These are phyloP conservation scores for Quaeritorhiza haematococci DNA, from an alignment of 371 early-diverging fungal genomes.

Conservation along the genomic window DNA sequence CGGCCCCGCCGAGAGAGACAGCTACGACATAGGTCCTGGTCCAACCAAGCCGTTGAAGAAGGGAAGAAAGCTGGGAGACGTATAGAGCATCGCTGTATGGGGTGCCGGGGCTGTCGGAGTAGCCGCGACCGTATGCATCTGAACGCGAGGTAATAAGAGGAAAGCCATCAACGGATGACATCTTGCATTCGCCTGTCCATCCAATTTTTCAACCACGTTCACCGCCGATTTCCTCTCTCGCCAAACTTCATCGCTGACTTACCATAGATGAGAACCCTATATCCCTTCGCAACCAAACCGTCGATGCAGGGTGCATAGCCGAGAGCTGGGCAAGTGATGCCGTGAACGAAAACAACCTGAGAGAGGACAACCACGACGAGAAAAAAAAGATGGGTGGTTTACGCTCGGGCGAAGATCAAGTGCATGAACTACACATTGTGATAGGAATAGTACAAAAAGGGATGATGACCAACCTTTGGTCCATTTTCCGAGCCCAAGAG, in stretches of 20 bases:
- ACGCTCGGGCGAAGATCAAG: too few relatives aligned
- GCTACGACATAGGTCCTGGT: conserved; percentile 38
- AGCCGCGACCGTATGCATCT: conserved; percentile 50
- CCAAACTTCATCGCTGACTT: not conserved
- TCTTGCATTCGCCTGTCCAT: too few relatives aligned
- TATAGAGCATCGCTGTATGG: conserved; percentile 42
- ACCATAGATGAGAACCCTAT: conserved; percentile 48
- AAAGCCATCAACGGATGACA: too few relatives aligned
- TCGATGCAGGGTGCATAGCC: conserved; percentile 11
- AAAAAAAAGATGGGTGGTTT: too few relatives aligned
- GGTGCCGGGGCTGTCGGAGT: conserved; percentile 42
- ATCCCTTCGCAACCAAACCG: conserved; percentile 37
- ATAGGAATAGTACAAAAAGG: too few relatives aligned
- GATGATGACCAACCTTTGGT: conserved; percentile 21
- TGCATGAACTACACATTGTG: too few relatives aligned
- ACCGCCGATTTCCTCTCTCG: not conserved
- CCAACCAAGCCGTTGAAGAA: conserved; percentile 58
- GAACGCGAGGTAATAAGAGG: not conserved
- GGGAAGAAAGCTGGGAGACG: conserved; percentile 40
- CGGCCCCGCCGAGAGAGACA: conserved; percentile 50
- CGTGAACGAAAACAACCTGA: conserved; percentile 50
- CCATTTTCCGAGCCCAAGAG: conserved; percentile 47
- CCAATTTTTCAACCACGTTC: too few relatives aligned
- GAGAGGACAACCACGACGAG: too few relatives aligned
- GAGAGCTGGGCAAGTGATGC: conserved; percentile 34